Evolutionary conservation across 164 flowering plant genomes (phyloP), one percentile per base, ranked within the genome.

Genomic region (Brasenia schreberi): DNA sequence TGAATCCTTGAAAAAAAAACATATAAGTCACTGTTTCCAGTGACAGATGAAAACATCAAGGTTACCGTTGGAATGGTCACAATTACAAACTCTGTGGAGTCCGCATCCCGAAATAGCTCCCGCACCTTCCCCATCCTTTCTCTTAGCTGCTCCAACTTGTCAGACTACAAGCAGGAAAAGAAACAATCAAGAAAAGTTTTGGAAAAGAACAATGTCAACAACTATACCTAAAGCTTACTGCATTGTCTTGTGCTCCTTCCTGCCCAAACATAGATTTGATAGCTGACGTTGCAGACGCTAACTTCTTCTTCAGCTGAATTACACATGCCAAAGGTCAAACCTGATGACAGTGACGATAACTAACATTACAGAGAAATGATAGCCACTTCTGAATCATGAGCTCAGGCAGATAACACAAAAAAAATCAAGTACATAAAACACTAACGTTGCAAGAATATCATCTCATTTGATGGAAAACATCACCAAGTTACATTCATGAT

Each of bases 61-160:
- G 61, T 78, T 85, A 90, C 98, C 68, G 98, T 92, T 53, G 98
- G 98, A 44, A 90, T 92, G 43, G 98, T 92, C 42, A 90, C 98
- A 53, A 92, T 90, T 45, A 92, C 84, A 73, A 92, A 90, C 71
- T 92, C 98, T 7, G 90, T 90, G 1, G 88, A 76, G 9, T 90
- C 83, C 0, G 86, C 61, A 71, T 89, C 81, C 66, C 82, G 96
- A 65, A 92, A 90, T 72, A 90, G 96, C 65, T 90, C 93, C 59
- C 92, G 81, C 42, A 92, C 96, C 87, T 87, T 90, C 45, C 68
- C 74, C 96, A 92, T 92, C 72, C 96, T 90, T 70, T 88, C 90
- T 70, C 89, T 83, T 19, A 92, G 81, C 79, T 80, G 72, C 79
- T 92, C 92, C 66, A 92, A 72, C 71, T 87, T 90, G 84, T 85